Conservation (phyloP, 768 basidiomycete genomes). For the Macrolepiota fuliginosa region DNA sequence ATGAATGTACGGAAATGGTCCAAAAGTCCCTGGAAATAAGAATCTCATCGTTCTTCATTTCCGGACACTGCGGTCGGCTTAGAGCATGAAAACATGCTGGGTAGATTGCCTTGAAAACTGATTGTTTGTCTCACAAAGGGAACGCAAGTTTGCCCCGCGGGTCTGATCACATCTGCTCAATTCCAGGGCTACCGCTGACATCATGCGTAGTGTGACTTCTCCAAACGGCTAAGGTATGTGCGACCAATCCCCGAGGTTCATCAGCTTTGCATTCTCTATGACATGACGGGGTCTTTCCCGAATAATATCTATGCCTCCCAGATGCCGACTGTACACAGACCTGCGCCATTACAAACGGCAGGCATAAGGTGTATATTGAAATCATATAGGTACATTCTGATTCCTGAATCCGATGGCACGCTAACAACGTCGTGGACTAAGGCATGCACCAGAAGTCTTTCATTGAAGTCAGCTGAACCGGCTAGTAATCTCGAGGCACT, state of each 20-base stretch:
- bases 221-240: background rate
- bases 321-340: background rate
- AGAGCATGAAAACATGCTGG: background rate
- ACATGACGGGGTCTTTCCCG: background rate
- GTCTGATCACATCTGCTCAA: background rate
- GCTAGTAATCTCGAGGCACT: background rate
- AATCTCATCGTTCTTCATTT: background rate
- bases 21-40: slow-evolving; percentile 6
- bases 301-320: background rate
- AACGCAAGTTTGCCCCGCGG: background rate
- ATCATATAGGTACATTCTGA: background rate
- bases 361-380: background rate
- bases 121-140: background rate
- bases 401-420: background rate
- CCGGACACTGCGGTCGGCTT: background rate
- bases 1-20: background rate
- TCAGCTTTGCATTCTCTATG: background rate
- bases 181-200: background rate
- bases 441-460: background rate
- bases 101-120: background rate
- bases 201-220: slow-evolving; percentile 4
- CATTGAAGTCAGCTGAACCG: background rate
- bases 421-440: background rate
- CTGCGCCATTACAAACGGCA: background rate
- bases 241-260: slow-evolving; percentile 4